A percentile compares a stretch with the other conserved stretches of the same genome.
These are phyloP conservation scores for Lasiodiplodia sp. DNA, from an alignment of 2,329 filamentous ascomycete genomes.

Conservation along the genomic window DNA sequence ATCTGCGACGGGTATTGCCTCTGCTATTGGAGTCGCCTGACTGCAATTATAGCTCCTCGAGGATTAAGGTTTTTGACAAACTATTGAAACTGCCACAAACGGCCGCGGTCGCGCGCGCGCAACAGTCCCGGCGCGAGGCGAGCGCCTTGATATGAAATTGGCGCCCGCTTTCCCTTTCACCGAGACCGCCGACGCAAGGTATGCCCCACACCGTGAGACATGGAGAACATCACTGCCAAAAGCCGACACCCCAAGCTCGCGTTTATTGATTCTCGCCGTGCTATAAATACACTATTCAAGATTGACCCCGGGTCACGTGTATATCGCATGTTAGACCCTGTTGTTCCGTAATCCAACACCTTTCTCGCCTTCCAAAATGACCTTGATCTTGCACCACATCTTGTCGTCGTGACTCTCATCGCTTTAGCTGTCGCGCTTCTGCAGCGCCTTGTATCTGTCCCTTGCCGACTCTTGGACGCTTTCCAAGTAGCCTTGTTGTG, in stretches of 20 bases:
- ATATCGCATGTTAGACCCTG: background rate
- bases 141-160: background rate
- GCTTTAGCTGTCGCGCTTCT: background rate
- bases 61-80: slow-evolving; percentile 11
- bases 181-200: background rate
- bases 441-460: slow-evolving; percentile 53
- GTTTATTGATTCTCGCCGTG: background rate
- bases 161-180: slow-evolving; percentile 7
- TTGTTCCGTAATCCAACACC: background rate
- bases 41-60: slow-evolving; percentile 1
- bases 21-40: background rate
- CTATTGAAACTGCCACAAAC: slow-evolving; percentile 20
- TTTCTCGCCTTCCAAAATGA: slow-evolving; percentile 1
- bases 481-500: slow-evolving; percentile 68
- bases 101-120: background rate
- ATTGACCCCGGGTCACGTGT: slow-evolving; percentile 1
- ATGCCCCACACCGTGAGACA: slow-evolving; percentile 12
- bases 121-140: background rate
- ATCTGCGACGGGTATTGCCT: background rate
- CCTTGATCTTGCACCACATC: background rate
- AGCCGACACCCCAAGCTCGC: background rate
- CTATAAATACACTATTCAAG: slow-evolving; percentile 13
- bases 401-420: background rate
- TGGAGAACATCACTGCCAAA: slow-evolving; percentile 17
- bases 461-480: slow-evolving; percentile 71